Evolutionary conservation across 139 green algal genomes (phyloP), one percentile per base, ranked within the genome.

Genomic region (Yamagishiella unicocca): DNA sequence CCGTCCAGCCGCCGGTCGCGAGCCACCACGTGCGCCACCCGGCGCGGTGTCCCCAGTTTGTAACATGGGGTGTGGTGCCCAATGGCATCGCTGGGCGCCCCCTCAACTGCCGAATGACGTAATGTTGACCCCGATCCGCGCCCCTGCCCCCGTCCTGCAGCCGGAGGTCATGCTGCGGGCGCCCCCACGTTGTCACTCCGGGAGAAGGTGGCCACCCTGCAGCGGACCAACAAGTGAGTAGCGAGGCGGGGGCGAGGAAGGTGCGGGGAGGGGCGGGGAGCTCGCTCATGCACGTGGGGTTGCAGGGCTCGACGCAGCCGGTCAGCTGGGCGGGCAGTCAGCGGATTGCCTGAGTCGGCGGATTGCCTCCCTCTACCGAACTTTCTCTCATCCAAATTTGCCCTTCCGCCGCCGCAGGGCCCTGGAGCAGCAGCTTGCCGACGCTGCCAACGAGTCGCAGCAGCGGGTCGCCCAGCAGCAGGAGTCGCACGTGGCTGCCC

Each of bases 161-260:
- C 67, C 14, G 64, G 58, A 10, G 82, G 67, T 2, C 82, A 87
- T 27, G 82, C 82, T 1, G 82, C 82, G 4, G 82, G 82, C 25
- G 24, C 82, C 7, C 67, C 82, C 2, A 71, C 82, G 12, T 29
- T 87, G 27, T 81, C 67, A 0, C 25, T 87, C 2, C 82, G 82
- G 33, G 82, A 87, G 31, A 87, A 87, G 25, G 29, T 87, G 8
- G 67, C 46, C 2, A 58, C 43, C 1, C 67, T 87, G 2, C 82
- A 87, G 55, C 55, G 55, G 29, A 71, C 12, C 27, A 87, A 87
- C 67, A 87, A 87, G 82, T 87, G 67, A 70, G 67, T 42, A 29
- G 8, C 37, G 1, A 19, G 70, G 38, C 5, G n/a, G 9, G 31
- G 31, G 67, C 33, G 37, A 71, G n/a, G 5, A n/a, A n/a, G 62